A percentile compares a stretch with the other conserved stretches of the same genome.
phyloP scores from a whole-genome alignment of 495 filamentous ascomycete species.

The Clavariopsis aquatica region DNA sequence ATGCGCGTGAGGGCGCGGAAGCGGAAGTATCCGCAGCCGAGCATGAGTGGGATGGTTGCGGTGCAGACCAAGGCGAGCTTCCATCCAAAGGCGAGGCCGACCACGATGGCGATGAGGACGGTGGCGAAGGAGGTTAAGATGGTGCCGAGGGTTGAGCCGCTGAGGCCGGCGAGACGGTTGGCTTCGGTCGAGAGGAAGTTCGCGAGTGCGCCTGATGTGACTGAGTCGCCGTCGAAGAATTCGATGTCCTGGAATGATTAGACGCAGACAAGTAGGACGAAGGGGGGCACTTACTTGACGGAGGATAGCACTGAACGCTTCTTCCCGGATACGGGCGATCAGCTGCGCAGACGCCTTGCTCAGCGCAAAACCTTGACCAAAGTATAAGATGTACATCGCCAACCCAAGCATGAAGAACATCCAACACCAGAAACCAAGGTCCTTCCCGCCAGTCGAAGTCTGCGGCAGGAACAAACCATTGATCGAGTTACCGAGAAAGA shows the following conservation, averaged over 20 bases:
- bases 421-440: neutral
- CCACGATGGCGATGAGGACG: slow-evolving; percentile 64
- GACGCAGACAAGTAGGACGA: no score
- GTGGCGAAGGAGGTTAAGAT: slow-evolving; percentile 75
- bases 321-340: slow-evolving; percentile 76
- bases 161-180: slow-evolving; percentile 77
- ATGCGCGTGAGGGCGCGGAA: slow-evolving; percentile 73
- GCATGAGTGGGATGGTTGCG: slow-evolving; percentile 71
- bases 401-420: neutral
- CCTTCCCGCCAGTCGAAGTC: neutral
- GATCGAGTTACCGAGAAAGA: neutral
- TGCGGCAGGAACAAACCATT: neutral
- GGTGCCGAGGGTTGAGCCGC: slow-evolving; percentile 75
- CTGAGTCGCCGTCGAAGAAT: slow-evolving; percentile 83
- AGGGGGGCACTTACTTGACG: slow-evolving; percentile 60
- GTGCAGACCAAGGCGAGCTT: slow-evolving; percentile 86
- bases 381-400: no score
- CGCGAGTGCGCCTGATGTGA: slow-evolving; percentile 77
- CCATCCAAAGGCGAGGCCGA: slow-evolving; percentile 77
- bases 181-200: slow-evolving; percentile 82
- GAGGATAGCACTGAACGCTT: slow-evolving; percentile 82
- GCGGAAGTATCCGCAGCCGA: slow-evolving; percentile 2
- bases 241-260: no score
- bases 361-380: no score
- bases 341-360: no score